Evolutionary conservation across 2,329 filamentous ascomycete species (phyloP).

Genomic region (Neofusicoccum kwambonambiense): DNA sequence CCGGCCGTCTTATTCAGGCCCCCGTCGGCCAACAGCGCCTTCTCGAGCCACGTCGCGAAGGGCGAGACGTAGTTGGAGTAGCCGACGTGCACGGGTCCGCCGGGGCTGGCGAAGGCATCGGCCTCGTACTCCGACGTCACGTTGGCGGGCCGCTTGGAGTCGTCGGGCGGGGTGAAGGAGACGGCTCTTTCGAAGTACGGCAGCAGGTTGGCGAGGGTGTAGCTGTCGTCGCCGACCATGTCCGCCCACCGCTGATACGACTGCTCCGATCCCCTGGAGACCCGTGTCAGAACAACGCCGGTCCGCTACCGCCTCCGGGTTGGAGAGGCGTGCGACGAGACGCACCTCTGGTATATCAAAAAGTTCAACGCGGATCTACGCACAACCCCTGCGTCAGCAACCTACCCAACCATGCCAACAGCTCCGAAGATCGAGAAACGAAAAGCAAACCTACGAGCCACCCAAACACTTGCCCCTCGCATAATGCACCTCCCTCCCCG

Average conservation of each 20-base stretch:
- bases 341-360: conserved; percentile 27
- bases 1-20: conserved; percentile 21
- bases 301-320: no score
- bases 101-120: conserved; percentile 21
- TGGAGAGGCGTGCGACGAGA: not conserved
- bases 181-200: conserved; percentile 31
- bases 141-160: conserved; percentile 22
- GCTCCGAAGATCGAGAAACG: conserved; percentile 21
- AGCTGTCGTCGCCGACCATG: conserved; percentile 31
- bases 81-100: conserved; percentile 27
- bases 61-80: conserved; percentile 30
- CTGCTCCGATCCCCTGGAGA: conserved; percentile 19
- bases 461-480: conserved; percentile 32
- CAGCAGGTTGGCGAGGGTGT: conserved; percentile 27
- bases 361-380: conserved; percentile 28
- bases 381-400: no score
- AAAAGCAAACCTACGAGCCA: conserved; percentile 27
- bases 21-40: conserved; percentile 25
- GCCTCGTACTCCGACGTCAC: conserved; percentile 25
- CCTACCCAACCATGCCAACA: conserved; percentile 20
- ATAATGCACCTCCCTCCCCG: conserved; percentile 26
- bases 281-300: no score
- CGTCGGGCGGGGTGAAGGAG: conserved; percentile 31
- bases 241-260: conserved; percentile 31
- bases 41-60: conserved; percentile 27